phyloP scores from a whole-genome alignment of 345 rosid genomes.

The Hirschfeldia incana region DNA sequence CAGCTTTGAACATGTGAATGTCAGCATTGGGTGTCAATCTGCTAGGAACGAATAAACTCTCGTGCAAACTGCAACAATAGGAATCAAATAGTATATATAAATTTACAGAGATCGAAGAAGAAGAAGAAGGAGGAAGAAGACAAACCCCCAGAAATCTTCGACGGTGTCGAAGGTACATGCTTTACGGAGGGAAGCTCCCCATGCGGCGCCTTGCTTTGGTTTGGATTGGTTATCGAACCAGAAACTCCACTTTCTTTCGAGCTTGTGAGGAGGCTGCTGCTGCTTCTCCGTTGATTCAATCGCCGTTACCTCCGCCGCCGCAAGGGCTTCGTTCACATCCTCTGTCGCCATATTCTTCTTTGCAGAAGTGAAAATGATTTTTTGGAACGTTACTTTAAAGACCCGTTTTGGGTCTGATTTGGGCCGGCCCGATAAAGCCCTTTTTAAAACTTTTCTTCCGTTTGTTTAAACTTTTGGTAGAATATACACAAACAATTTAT shows the following conservation, averaged over 20 bases:
- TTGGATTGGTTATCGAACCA: slow-evolving; percentile 90
- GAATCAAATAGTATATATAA: not conserved
- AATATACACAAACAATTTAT: not conserved
- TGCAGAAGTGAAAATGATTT: not conserved
- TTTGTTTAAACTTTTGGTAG: not conserved
- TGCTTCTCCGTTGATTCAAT: slow-evolving; percentile 35
- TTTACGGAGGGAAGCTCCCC: slow-evolving; percentile 82
- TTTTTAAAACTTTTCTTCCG: not conserved
- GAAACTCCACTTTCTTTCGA: slow-evolving; percentile 87
- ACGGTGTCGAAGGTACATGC: slow-evolving; percentile 85
- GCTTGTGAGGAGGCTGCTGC: slow-evolving; percentile 50
- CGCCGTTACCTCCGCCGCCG: slow-evolving; percentile 32
- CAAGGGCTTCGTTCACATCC: slow-evolving; percentile 38
- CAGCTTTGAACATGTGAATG: slow-evolving; percentile 85
- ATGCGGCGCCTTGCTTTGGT: slow-evolving; percentile 75
- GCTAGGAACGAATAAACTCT: slow-evolving; percentile 79
- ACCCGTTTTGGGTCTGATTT: not conserved
- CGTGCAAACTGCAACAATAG: slow-evolving; percentile 60
- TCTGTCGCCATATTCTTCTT: slow-evolving; percentile 52
- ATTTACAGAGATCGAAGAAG: not conserved
- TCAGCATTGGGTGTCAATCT: slow-evolving; percentile 60
- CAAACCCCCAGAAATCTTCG: slow-evolving; percentile 95
- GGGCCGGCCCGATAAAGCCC: not conserved
- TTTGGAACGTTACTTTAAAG: not conserved
- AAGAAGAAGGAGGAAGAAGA: not conserved